phyloP scores from a whole-genome alignment of 495 filamentous ascomycete genomes.

The Penicillium riverlandense region DNA sequence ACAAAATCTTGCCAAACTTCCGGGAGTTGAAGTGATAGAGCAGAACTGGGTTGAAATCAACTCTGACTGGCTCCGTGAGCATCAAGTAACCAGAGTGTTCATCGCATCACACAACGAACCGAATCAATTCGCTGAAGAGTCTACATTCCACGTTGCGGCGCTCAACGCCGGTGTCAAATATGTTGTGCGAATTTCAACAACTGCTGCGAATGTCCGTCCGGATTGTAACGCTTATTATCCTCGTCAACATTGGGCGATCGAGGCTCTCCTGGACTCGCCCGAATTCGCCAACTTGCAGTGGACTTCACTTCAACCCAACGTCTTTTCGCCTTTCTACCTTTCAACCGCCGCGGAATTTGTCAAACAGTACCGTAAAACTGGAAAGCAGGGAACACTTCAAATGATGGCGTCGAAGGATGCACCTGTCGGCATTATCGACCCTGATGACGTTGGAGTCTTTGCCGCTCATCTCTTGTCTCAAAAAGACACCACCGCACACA shows the following conservation, averaged over 20 bases:
- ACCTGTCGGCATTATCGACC: slow-evolving; percentile 30
- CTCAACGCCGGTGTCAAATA: slow-evolving; percentile 38
- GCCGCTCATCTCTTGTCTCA: slow-evolving; percentile 32
- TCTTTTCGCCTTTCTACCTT: slow-evolving; percentile 22
- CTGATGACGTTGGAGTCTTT: slow-evolving; percentile 30
- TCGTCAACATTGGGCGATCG: slow-evolving; percentile 40
- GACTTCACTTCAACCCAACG: slow-evolving; percentile 40
- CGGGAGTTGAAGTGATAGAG: slow-evolving; percentile 33
- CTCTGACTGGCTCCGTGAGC: slow-evolving; percentile 31
- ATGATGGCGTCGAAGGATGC: slow-evolving; percentile 22
- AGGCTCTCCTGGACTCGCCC: slow-evolving; percentile 28
- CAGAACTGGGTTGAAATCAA: slow-evolving; percentile 37
- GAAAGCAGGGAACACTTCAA: slow-evolving; percentile 23
- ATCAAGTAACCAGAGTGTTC: slow-evolving; percentile 32
- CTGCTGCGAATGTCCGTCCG: slow-evolving; percentile 33
- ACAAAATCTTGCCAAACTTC: slow-evolving; percentile 25
- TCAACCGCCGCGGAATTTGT: slow-evolving; percentile 18
- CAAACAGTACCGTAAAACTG: slow-evolving; percentile 30
- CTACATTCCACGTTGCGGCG: slow-evolving; percentile 26
- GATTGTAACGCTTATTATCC: slow-evolving; percentile 32
- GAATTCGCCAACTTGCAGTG: slow-evolving; percentile 34
- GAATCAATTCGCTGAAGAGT: slow-evolving; percentile 37
- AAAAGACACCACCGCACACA: slow-evolving; percentile 24
- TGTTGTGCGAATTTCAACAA: slow-evolving; percentile 42
- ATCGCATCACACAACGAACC: slow-evolving; percentile 34